phyloP scores from a whole-genome alignment of 139 green algal species.

The Monoraphidium neglectum region DNA sequence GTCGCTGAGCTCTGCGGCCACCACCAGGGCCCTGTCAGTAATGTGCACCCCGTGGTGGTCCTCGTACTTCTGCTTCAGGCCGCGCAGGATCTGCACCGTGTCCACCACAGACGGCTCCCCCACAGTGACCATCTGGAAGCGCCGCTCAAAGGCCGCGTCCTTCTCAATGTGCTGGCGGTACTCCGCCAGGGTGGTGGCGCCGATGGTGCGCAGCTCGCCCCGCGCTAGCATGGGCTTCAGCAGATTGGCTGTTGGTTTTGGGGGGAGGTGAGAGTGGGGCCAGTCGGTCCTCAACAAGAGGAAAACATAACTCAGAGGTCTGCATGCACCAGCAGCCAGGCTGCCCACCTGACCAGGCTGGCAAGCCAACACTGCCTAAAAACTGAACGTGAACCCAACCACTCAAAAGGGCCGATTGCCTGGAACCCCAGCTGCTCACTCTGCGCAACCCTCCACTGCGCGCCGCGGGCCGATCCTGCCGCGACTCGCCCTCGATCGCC shows the following conservation, averaged over 20 bases:
- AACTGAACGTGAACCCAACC: too few species aligned
- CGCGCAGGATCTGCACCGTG: conserved; percentile 96
- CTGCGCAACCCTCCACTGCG: too few species aligned
- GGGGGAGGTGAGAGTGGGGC: too few species aligned
- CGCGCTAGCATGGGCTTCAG: conserved; percentile 96
- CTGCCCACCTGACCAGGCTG: too few species aligned
- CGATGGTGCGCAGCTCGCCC: conserved; percentile 98
- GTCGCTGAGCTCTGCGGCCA: conserved; percentile 91
- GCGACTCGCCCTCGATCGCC: too few species aligned
- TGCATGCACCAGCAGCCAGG: too few species aligned
- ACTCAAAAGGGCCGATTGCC: too few species aligned
- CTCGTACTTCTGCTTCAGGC: conserved; percentile 95
- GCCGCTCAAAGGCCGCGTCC: conserved; percentile 95
- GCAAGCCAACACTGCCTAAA: too few species aligned
- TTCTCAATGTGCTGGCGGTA: conserved; percentile 99
- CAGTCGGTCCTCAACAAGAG: background rate
- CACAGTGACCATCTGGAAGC: conserved; percentile 96
- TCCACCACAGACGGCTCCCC: conserved; percentile 91
- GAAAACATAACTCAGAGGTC: too few species aligned
- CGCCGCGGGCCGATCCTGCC: too few species aligned
- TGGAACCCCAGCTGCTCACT: too few species aligned
- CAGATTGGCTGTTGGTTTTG: conserved; percentile 92
- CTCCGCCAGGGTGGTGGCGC: conserved; percentile 87
- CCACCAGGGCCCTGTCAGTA: conserved; percentile 92
- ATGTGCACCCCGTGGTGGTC: conserved; percentile 98